phyloP scores from a whole-genome alignment of 164 flowering plant species.

The Stephania cephalantha region DNA sequence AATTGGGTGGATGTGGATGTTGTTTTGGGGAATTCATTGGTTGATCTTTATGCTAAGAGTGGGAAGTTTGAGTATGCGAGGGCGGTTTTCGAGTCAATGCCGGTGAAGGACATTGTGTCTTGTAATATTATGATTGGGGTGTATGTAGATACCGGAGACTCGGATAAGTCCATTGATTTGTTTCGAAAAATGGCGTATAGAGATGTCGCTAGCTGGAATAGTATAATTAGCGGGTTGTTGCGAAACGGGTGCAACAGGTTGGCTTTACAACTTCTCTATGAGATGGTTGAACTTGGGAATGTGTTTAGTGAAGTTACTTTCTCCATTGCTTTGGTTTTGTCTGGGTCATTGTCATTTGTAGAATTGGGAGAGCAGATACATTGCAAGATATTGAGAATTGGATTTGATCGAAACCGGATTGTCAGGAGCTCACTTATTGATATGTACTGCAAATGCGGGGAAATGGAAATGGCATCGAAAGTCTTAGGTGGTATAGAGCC shows the following conservation, averaged over 20 bases:
- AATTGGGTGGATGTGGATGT: slow-evolving; percentile 40
- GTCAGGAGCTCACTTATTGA: slow-evolving; percentile 31
- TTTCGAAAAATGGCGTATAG: slow-evolving; percentile 40
- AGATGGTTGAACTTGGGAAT: slow-evolving; percentile 34
- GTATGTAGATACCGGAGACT: slow-evolving; percentile 37
- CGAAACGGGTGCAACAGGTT: slow-evolving; percentile 27
- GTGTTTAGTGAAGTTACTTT: slow-evolving; percentile 32
- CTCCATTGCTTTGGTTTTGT: slow-evolving; percentile 47
- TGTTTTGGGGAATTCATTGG: slow-evolving; percentile 45
- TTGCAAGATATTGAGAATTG: slow-evolving; percentile 21
- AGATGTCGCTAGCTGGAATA: slow-evolving; percentile 68
- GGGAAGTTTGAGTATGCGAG: slow-evolving; percentile 31
- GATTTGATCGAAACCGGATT: slow-evolving; percentile 22
- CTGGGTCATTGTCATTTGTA: slow-evolving; percentile 30
- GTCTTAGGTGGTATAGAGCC: slow-evolving; percentile 33
- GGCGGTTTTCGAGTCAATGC: slow-evolving; percentile 40
- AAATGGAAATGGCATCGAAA: slow-evolving; percentile 24
- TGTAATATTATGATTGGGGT: slow-evolving; percentile 64
- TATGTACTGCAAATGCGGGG: slow-evolving; percentile 40
- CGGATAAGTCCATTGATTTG: slow-evolving; percentile 38
- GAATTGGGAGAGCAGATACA: slow-evolving; percentile 43
- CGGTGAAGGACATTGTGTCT: slow-evolving; percentile 34
- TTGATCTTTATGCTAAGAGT: slow-evolving; percentile 54
- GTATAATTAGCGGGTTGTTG: slow-evolving; percentile 54
- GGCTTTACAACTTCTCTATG: slow-evolving; percentile 43